phyloP scores from a whole-genome alignment of 202 grass and related monocot genomes.

The Setaria italica region DNA sequence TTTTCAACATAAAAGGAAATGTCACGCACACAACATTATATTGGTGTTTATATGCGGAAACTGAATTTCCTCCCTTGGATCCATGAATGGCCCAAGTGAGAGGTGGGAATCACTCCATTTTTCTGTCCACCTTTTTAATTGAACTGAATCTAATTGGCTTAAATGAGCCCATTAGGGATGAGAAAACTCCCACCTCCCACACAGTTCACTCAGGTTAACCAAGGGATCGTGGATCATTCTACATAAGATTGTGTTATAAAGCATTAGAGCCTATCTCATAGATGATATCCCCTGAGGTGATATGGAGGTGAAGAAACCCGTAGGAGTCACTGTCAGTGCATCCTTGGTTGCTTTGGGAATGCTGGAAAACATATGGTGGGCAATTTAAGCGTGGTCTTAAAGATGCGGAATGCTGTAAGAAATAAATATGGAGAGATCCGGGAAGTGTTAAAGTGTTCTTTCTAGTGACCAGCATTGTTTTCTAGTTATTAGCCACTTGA shows the following conservation, averaged over 20 bases:
- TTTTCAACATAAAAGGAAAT: not conserved
- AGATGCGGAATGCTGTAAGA: not conserved
- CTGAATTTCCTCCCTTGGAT: not conserved
- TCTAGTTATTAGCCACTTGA: not conserved
- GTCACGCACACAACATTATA: not conserved
- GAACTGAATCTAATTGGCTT: not conserved
- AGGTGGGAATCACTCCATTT: not conserved
- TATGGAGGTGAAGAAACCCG: not conserved
- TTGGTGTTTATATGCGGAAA: not conserved
- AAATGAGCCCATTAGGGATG: not conserved
- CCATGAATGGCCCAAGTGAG: not conserved
- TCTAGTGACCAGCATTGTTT: not conserved
- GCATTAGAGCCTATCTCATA: not conserved
- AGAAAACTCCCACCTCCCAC: too few species aligned
- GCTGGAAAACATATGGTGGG: not conserved
- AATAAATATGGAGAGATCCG: not conserved
- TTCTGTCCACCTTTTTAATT: not conserved
- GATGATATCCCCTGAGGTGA: not conserved
- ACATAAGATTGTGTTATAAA: slow-evolving; percentile 15
- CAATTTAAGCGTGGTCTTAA: not conserved
- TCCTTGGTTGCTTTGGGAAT: slow-evolving; percentile 23
- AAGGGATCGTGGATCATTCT: slow-evolving; percentile 2
- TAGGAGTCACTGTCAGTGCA: not conserved
- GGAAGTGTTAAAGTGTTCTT: slow-evolving; percentile 31
- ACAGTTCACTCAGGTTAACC: too few species aligned